Conservation (phyloP, 257 asterid genomes). For the Parsonsia alboflavescens region DNA sequence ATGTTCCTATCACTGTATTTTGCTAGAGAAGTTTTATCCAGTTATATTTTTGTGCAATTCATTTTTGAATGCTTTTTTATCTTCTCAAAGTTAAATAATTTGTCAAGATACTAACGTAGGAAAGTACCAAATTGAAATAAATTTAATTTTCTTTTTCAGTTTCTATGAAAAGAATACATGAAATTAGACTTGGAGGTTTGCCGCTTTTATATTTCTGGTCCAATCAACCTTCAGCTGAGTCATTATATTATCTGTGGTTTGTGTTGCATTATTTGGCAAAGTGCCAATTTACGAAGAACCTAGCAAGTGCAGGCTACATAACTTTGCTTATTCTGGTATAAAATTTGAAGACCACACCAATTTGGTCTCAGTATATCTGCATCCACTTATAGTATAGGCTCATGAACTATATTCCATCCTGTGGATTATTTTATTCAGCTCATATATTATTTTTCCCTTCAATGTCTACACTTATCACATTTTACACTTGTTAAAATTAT, state of each 20-base stretch:
- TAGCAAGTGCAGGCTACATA: not conserved
- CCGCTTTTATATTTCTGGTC: not conserved
- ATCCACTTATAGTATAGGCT: not conserved
- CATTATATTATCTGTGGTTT: not conserved
- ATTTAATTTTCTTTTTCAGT: not conserved
- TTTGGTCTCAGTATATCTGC: not conserved
- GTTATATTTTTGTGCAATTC: not conserved
- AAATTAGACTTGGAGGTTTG: not conserved
- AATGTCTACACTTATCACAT: too few species aligned
- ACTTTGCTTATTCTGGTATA: not conserved
- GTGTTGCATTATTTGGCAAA: not conserved
- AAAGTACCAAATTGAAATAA: not conserved
- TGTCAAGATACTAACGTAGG: not conserved
- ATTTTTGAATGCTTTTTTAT: not conserved
- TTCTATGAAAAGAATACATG: too few species aligned
- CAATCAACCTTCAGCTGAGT: not conserved
- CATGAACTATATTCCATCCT: not conserved
- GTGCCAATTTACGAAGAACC: not conserved
- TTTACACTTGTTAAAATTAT: not conserved
- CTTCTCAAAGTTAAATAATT: not conserved
- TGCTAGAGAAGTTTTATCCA: not conserved
- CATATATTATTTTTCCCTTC: not conserved
- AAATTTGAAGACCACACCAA: not conserved
- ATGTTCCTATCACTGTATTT: slow-evolving; percentile 36
- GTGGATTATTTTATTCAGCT: not conserved